Evolutionary conservation across 768 basidiomycete genomes (phyloP).

Genomic region (Trametes gibbosa): DNA sequence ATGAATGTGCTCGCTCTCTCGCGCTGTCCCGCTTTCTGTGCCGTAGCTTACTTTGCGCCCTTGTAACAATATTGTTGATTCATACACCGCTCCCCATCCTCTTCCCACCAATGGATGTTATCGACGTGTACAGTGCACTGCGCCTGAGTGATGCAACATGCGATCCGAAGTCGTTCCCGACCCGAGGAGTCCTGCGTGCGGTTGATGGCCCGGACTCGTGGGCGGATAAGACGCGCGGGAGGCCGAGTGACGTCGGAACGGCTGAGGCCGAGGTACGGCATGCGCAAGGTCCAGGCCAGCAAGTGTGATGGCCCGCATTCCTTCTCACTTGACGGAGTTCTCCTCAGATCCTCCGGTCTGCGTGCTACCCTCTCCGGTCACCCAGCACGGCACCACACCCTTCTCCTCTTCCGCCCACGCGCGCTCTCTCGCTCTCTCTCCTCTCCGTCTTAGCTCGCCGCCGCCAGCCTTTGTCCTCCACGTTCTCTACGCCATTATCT

Average conservation of each 20-base stretch:
- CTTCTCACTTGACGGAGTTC: not conserved
- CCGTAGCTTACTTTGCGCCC: constrained; percentile 16
- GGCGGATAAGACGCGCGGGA: not conserved
- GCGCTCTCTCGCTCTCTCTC: not conserved
- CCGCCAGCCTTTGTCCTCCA: not conserved
- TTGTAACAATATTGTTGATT: constrained; percentile 16
- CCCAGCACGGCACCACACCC: not conserved
- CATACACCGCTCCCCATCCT: constrained; percentile 2
- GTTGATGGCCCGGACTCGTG: no score
- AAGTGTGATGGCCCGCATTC: not conserved
- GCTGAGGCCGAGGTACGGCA: constrained; percentile 11
- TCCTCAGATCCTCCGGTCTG: not conserved
- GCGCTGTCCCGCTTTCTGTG: constrained; percentile 13
- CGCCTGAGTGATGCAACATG: not conserved
- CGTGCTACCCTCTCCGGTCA: not conserved
- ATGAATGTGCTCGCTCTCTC: constrained; percentile 6
- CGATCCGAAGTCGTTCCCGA: no score
- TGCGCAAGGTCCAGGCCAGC: not conserved
- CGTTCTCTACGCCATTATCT: not conserved
- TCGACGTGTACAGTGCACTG: not conserved
- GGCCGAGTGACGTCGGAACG: constrained; percentile 12
- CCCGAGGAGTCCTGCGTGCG: no score
- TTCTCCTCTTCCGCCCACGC: not conserved
- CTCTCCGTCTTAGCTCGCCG: not conserved
- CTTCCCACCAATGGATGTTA: constrained; percentile 18